Evolutionary conservation across 2,329 filamentous ascomycete genomes (phyloP).

Genomic region (Claviceps spartinae): DNA sequence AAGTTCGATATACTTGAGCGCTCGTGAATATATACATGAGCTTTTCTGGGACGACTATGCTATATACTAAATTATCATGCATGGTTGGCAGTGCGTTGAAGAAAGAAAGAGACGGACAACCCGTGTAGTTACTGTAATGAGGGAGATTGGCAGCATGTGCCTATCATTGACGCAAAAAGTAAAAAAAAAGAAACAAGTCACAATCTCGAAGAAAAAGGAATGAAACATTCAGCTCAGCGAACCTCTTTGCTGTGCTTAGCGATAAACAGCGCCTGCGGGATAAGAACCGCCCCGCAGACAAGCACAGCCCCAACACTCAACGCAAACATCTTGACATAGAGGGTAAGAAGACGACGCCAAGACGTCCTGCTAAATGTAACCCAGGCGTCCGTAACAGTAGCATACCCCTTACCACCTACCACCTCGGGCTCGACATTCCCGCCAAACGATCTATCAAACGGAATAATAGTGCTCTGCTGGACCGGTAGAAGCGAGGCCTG

Average conservation of each 20-base stretch:
- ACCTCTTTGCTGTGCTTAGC: conserved; percentile 8
- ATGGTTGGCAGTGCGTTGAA: no score
- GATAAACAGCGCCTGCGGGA: conserved; percentile 37
- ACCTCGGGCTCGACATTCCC: conserved; percentile 64
- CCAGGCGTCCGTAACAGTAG: conserved; percentile 66
- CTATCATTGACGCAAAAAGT: neutral
- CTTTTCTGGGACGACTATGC: no score
- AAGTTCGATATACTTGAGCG: no score
- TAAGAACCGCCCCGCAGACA: conserved; percentile 31
- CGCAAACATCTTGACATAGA: conserved; percentile 58
- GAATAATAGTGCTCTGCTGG: conserved; percentile 70
- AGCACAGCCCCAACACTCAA: conserved; percentile 36
- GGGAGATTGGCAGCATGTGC: neutral
- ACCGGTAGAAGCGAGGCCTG: conserved; percentile 78
- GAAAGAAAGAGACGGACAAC: no score
- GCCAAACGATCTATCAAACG: conserved; percentile 77
- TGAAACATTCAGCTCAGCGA: neutral
- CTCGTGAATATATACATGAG: no score
- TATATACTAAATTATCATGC: no score
- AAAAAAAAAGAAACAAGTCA: neutral
- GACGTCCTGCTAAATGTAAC: conserved; percentile 59
- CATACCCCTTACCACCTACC: conserved; percentile 57
- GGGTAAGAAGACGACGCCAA: conserved; percentile 58
- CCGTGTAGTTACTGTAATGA: no score
- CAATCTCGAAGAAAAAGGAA: neutral